These are phyloP conservation scores for Syzygium syzygioides DNA, from an alignment of 441 rosid genomes.

Conservation along the genomic window DNA sequence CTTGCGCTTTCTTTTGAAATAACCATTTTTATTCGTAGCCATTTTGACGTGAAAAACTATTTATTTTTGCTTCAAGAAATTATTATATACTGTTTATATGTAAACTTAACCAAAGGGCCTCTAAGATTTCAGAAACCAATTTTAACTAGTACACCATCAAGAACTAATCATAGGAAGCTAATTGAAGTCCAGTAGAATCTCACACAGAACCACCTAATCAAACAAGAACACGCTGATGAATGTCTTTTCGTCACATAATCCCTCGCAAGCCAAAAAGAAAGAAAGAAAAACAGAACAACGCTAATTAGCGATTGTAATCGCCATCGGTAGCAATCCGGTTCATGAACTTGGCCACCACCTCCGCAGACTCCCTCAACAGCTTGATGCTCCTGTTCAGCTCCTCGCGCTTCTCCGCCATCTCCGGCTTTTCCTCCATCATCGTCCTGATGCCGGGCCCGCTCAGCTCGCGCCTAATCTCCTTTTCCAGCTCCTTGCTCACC, in stretches of 20 bases:
- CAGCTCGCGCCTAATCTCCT: neutral
- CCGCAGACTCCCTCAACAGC: neutral
- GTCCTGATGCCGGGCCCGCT: neutral
- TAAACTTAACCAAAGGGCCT: neutral
- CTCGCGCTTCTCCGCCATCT: neutral
- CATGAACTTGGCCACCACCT: neutral
- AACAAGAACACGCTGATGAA: neutral
- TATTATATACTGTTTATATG: neutral
- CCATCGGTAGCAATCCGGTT: neutral
- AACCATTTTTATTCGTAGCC: fast-evolving
- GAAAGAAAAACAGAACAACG: neutral
- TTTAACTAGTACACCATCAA: neutral
- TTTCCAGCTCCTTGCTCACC: neutral
- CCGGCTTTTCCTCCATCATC: neutral
- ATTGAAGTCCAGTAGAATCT: neutral
- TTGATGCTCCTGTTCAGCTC: neutral
- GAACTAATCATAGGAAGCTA: neutral
- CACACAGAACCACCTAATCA: neutral
- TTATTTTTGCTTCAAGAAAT: neutral
- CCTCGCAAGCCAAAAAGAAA: neutral
- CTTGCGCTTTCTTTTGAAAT: neutral
- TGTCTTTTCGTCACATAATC: neutral
- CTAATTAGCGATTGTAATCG: neutral
- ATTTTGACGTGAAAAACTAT: neutral
- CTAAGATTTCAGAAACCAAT: neutral